Conservation (phyloP, 768 basidiomycete genomes). For the Amanita brunnescens region DNA sequence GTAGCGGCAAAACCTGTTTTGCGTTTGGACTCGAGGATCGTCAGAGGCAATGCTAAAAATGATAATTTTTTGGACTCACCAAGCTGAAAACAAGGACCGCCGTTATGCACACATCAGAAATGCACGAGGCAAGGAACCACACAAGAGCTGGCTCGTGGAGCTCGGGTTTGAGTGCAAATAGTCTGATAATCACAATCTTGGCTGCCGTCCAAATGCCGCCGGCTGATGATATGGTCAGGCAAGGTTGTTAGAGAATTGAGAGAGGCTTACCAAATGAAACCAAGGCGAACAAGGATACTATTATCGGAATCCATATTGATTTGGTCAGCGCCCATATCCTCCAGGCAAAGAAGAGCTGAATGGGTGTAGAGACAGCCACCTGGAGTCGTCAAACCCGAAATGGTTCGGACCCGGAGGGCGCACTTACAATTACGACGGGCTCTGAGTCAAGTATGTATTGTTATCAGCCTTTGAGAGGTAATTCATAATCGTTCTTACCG, state of each 20-base stretch:
- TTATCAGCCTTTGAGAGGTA: background rate
- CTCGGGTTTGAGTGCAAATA: constrained; percentile 32
- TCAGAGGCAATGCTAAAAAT: background rate
- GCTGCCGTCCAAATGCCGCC: constrained; percentile 36
- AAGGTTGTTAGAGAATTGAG: background rate
- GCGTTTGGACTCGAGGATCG: constrained; percentile 20
- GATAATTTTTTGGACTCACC: constrained; percentile 15
- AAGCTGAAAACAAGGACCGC: constrained; percentile 27
- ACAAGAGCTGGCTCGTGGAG: constrained; percentile 34
- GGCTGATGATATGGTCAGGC: constrained; percentile 14
- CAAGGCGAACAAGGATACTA: constrained; percentile 26
- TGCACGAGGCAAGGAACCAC: constrained; percentile 35
- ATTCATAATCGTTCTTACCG: constrained; percentile 9
- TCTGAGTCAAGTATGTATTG: constrained; percentile 15
- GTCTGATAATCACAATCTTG: constrained; percentile 24
- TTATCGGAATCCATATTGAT: constrained; percentile 22
- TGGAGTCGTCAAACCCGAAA: too few species aligned
- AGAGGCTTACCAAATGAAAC: constrained; percentile 24
- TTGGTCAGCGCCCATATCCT: constrained; percentile 33
- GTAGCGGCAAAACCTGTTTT: constrained; percentile 35
- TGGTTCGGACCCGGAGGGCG: background rate
- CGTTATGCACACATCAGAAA: constrained; percentile 35
- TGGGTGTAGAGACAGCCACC: constrained; percentile 37
- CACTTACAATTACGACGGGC: constrained; percentile 23
- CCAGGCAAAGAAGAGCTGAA: constrained; percentile 40